Evolutionary conservation across 2,329 filamentous ascomycete genomes (phyloP).

Genomic region (Cylindrodendrum hubeiense): DNA sequence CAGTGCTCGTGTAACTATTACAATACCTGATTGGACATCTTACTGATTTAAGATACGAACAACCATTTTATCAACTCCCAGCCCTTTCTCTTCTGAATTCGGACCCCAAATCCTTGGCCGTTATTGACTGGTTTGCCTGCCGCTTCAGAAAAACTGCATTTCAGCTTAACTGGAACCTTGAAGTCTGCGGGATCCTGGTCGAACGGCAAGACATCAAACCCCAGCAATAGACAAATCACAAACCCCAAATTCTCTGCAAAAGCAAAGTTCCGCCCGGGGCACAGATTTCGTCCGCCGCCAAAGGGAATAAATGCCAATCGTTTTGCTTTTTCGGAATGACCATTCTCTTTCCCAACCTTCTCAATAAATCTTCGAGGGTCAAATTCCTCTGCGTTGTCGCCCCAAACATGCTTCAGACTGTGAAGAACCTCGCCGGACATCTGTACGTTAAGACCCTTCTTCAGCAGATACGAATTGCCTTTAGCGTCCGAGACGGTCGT

Average conservation of each 20-base stretch:
- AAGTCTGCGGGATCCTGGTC: background rate
- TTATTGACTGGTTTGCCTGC: conserved; percentile 15
- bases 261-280: conserved; percentile 31
- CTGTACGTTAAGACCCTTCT: conserved; percentile 31
- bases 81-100: conserved; percentile 25
- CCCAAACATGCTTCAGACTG: conserved; percentile 24
- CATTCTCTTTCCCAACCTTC: conserved; percentile 18
- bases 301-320: conserved; percentile 25
- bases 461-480: conserved; percentile 29
- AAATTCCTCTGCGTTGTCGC: conserved; percentile 20
- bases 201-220: conserved; percentile 21
- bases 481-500: conserved; percentile 26
- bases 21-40: too few species aligned
- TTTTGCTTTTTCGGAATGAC: conserved; percentile 15
- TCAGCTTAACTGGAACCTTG: background rate
- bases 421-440: conserved; percentile 20
- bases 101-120: conserved; percentile 21
- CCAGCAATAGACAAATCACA: conserved; percentile 26
- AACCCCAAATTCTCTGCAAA: conserved; percentile 33
- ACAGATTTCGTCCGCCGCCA: conserved; percentile 28
- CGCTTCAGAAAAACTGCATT: conserved; percentile 18
- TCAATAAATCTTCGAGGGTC: conserved; percentile 29
- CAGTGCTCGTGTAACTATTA: too few species aligned
- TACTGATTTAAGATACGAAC: conserved; percentile 20
- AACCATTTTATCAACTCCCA: conserved; percentile 26